Base-by-base conservation (phyloP, 768 basidiomycete species). In the Infundibulicybe gibba region DNA sequence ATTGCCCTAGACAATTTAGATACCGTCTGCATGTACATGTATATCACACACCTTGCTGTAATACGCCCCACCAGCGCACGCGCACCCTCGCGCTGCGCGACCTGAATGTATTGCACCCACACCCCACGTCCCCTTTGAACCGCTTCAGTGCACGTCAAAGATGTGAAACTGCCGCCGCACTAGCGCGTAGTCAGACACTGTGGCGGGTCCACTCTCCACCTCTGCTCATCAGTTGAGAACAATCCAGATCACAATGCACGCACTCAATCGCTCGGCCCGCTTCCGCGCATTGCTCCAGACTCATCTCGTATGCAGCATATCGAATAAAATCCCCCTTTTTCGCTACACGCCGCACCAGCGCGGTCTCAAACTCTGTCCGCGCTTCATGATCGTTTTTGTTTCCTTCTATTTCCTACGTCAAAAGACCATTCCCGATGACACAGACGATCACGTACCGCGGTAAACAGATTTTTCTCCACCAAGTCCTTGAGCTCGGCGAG, bases 401-500 rank as follows among this genome's bases (percentile, higher is more conserved):
- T 97, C 94, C 60, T 72, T 68, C 87, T 92, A 58, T 43, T 50
- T 21, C 49, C 38, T 42, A 47, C 32, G 43, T 12, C 13, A 20
- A 15, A 20, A 33, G 35, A 30, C 21, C 2, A 15, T 30, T n/a
- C 5, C 20, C 20, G 15, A 25, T 3, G 20, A 41, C 16, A 16
- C 19, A 33, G 37, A 16, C 5, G 32, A 45, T 21, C 41, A 65
- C 80, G 62, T 58, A 89, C 88, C 67, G 82, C 73, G 0, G 87
- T 86, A 63, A 97, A 95, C 34, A 97, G 66, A 54, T 79, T 80
- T 66, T 89, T 92, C 56, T 92, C 80, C 49, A 87, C 82, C 10
- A 95, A 74, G 66, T 94, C 92, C 66, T 91, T 94, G 62, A 95
- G 86, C 83, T 97, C 94, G 40, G 85, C 80, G 80, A 95, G 89